Evolutionary conservation across 1,284 basidiomycete genomes (phyloP).

Genomic region (Fistulinella cinereoalba): DNA sequence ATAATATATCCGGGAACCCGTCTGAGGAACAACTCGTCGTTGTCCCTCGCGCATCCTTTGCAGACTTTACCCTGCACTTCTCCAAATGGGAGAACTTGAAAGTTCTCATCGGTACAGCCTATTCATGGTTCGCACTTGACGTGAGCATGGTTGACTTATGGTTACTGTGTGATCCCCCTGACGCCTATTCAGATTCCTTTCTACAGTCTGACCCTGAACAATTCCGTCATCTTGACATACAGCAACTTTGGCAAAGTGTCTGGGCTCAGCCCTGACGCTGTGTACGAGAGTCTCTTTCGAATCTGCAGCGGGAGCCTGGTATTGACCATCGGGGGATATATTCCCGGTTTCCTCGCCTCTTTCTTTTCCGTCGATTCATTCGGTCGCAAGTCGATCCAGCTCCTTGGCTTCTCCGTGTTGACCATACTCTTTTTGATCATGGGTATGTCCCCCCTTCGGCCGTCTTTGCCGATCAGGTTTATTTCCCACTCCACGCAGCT

Average conservation of each 20-base stretch:
- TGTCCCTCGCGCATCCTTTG: constrained; percentile 45
- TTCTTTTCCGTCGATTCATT: constrained; percentile 50
- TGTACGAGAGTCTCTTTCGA: constrained; percentile 34
- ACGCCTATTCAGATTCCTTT: constrained; percentile 49
- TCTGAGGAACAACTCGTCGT: constrained; percentile 35
- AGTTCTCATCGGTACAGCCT: constrained; percentile 46
- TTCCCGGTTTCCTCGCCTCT: constrained; percentile 51
- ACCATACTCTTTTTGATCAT: constrained; percentile 51
- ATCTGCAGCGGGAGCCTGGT: constrained; percentile 42
- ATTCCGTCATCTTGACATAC: constrained; percentile 40
- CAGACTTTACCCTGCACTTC: constrained; percentile 50
- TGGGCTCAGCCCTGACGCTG: constrained; percentile 13
- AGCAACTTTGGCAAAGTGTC: constrained; percentile 30
- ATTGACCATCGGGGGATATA: constrained; percentile 47
- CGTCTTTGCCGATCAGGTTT: too few relatives aligned
- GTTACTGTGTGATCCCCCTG: not conserved
- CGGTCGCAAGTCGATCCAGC: constrained; percentile 53
- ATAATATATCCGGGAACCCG: constrained; percentile 37
- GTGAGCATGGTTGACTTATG: constrained; percentile 20
- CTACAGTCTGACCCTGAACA: constrained; percentile 63
- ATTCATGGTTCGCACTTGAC: constrained; percentile 67
- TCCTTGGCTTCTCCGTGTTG: constrained; percentile 59
- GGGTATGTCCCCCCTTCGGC: constrained; percentile 32
- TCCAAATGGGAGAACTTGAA: constrained; percentile 44
- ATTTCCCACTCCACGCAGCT: constrained; percentile 37